These are phyloP conservation scores for Metschnikowia rubicola DNA, from an alignment of 805 yeast genomes.

Conservation along the genomic window DNA sequence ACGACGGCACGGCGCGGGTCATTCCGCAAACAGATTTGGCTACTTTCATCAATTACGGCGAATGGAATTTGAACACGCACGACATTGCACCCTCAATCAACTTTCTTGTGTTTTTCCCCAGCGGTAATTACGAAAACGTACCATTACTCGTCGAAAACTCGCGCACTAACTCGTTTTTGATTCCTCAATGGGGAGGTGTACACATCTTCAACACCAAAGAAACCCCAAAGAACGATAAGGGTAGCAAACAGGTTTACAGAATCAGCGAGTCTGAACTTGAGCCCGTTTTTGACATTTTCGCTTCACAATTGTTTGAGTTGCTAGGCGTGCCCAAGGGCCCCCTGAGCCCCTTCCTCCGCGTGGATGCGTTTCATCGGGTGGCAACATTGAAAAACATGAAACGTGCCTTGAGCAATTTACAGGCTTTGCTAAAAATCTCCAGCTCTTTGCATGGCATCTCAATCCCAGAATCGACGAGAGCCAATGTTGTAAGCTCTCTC, in stretches of 20 bases:
- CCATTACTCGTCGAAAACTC: constrained; percentile 51
- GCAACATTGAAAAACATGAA: constrained; percentile 56
- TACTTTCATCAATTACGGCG: constrained; percentile 78
- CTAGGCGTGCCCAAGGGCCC: constrained; percentile 64
- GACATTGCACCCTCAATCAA: constrained; percentile 66
- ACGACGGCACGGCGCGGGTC: constrained; percentile 24
- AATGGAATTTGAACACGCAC: constrained; percentile 66
- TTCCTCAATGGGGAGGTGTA: constrained; percentile 93
- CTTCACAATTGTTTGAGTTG: constrained; percentile 69
- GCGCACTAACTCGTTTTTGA: constrained; percentile 56
- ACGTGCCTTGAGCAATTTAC: constrained; percentile 63
- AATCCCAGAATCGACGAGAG: constrained; percentile 68
- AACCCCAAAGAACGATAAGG: constrained; percentile 17
- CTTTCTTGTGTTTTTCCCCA: constrained; percentile 66
- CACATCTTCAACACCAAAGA: constrained; percentile 43
- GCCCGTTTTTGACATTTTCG: constrained; percentile 63
- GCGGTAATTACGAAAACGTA: constrained; percentile 34
- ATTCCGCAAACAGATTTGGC: constrained; percentile 57
- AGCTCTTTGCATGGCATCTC: constrained; percentile 73
- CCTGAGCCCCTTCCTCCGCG: constrained; percentile 55
- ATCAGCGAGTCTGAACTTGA: constrained; percentile 45
- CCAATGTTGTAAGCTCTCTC: constrained; percentile 54
- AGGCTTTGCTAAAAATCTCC: constrained; percentile 68
- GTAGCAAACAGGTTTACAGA: constrained; percentile 7
- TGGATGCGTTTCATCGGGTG: constrained; percentile 63